A percentile compares a stretch with the other conserved stretches of the same genome.
Conservation (phyloP, 805 yeast species). For the Lipomyces spencermartinsiae region DNA sequence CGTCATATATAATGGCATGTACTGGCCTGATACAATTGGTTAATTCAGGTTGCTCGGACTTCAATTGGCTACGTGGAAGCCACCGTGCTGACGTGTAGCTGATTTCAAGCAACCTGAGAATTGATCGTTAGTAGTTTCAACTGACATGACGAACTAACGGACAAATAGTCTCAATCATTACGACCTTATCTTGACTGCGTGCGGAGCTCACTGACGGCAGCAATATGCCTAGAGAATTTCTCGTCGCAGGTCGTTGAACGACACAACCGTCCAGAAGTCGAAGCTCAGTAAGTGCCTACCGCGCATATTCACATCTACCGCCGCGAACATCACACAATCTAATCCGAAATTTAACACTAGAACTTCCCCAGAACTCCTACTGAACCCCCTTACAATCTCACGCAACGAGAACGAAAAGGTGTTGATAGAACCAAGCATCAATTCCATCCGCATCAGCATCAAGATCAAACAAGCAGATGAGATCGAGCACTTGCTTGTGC, state of each 20-base stretch:
- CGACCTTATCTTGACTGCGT: conserved; percentile 95
- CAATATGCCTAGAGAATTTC: conserved; percentile 89
- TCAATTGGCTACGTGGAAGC: neutral
- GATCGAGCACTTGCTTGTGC: conserved; percentile 91
- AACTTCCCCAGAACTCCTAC: conserved; percentile 79
- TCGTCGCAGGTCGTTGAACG: conserved; percentile 95
- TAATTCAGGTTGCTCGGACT: neutral
- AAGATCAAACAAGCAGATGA: conserved; percentile 98
- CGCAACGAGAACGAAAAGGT: conserved; percentile 94
- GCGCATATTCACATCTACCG: neutral
- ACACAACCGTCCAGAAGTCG: conserved; percentile 96
- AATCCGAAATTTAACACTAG: conserved; percentile 41
- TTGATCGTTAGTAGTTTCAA: neutral
- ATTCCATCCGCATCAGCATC: conserved; percentile 87
- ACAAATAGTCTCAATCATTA: conserved; percentile 87
- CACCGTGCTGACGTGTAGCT: neutral
- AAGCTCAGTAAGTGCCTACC: conserved; percentile 55
- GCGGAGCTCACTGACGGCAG: conserved; percentile 89
- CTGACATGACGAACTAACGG: neutral
- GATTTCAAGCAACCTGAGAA: neutral
- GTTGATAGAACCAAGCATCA: conserved; percentile 90
- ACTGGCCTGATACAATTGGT: neutral
- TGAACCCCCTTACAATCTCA: conserved; percentile 87
- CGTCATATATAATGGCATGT: neutral
- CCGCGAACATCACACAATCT: conserved; percentile 3